phyloP scores from a whole-genome alignment of 2,329 filamentous ascomycete species.

The Monilinia polystroma region DNA sequence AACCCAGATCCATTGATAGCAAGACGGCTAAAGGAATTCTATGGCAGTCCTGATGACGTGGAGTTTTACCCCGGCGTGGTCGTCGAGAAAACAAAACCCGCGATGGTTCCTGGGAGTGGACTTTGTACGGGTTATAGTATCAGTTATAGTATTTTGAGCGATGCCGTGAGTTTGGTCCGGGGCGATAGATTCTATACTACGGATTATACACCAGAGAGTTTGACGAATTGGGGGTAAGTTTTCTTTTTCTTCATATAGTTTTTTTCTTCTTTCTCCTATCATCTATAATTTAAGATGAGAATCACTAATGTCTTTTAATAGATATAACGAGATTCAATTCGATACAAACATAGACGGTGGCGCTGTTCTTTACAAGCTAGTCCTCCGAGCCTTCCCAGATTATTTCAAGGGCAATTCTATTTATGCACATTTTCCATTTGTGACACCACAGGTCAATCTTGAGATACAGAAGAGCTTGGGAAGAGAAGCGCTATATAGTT shows the following conservation, averaged over 20 bases:
- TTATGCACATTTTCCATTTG: slow-evolving; percentile 64
- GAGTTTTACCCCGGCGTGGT: slow-evolving; percentile 70
- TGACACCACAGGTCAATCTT: slow-evolving; percentile 66
- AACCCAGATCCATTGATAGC: slow-evolving; percentile 45
- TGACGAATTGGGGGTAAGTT: slow-evolving; percentile 77
- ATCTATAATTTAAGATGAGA: neutral
- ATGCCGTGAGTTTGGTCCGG: slow-evolving; percentile 58
- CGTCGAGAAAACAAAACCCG: slow-evolving; percentile 56
- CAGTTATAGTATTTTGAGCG: slow-evolving; percentile 56
- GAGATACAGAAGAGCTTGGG: slow-evolving; percentile 65
- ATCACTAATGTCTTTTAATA: neutral
- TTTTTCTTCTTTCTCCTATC: neutral
- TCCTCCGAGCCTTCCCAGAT: slow-evolving; percentile 72
- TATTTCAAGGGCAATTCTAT: slow-evolving; percentile 74
- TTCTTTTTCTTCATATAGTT: slow-evolving; percentile 31
- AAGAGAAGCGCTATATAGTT: slow-evolving; percentile 32
- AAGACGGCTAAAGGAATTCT: slow-evolving; percentile 63
- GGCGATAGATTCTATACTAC: slow-evolving; percentile 57
- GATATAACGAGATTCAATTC: slow-evolving; percentile 18
- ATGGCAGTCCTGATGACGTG: slow-evolving; percentile 57
- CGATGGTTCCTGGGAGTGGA: slow-evolving; percentile 52
- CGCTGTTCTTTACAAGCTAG: slow-evolving; percentile 80
- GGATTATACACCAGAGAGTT: slow-evolving; percentile 55
- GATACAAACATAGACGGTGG: slow-evolving; percentile 64
- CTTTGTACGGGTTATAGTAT: slow-evolving; percentile 54